phyloP scores from a whole-genome alignment of 2,329 filamentous ascomycete genomes.

The Diaporthe sp. region DNA sequence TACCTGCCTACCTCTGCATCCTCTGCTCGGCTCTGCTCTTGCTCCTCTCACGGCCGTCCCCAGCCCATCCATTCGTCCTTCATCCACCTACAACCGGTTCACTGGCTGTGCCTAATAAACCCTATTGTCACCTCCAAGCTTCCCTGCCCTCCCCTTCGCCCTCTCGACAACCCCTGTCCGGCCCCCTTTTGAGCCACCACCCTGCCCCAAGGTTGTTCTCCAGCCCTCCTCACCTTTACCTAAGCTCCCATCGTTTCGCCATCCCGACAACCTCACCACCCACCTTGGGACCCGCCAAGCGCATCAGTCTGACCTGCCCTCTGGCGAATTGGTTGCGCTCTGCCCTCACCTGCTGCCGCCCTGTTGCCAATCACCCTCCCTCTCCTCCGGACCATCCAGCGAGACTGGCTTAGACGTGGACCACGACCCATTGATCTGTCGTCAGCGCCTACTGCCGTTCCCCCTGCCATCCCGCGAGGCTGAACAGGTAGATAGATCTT shows the following conservation, averaged over 20 bases:
- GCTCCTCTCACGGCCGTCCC: neutral
- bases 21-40: constrained; percentile 1
- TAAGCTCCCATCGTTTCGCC: constrained; percentile 38
- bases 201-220: constrained; percentile 36
- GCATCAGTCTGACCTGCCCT: constrained; percentile 31
- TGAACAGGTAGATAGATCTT: constrained; percentile 43
- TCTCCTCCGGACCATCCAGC: constrained; percentile 33
- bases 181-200: constrained; percentile 40
- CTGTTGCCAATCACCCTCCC: constrained; percentile 25
- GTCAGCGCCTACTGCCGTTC: constrained; percentile 41
- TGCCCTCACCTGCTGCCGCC: constrained; percentile 29
- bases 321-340: constrained; percentile 37
- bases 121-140: constrained; percentile 35
- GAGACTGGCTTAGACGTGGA: constrained; percentile 41
- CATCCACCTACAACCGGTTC: constrained; percentile 21
- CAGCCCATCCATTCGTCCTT: neutral
- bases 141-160: constrained; percentile 17
- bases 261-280: constrained; percentile 35
- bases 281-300: constrained; percentile 35
- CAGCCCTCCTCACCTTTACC: constrained; percentile 38
- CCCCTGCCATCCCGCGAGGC: constrained; percentile 41
- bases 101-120: constrained; percentile 27
- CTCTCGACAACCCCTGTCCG: constrained; percentile 40
- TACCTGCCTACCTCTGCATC: neutral
- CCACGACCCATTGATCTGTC: constrained; percentile 41